These are phyloP conservation scores for Neurospora sp. DNA, from an alignment of 495 filamentous ascomycete species.

Conservation along the genomic window DNA sequence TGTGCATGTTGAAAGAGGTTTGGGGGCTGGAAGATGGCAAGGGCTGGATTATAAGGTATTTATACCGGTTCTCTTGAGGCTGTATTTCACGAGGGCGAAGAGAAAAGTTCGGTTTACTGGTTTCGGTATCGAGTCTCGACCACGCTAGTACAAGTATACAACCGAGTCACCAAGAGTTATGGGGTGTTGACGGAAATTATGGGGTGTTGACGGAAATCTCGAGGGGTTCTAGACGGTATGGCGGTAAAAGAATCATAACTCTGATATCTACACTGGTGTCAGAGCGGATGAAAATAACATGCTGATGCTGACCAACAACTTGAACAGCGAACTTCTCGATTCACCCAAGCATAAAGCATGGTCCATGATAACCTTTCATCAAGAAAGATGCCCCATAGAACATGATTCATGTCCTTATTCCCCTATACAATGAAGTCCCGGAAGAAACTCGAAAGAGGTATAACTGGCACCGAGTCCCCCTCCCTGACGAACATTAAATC, in stretches of 20 bases:
- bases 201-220: too few relatives aligned
- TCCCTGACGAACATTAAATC: too few relatives aligned
- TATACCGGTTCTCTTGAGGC: background rate
- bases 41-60: background rate
- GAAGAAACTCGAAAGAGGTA: background rate
- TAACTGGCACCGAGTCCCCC: background rate
- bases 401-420: background rate
- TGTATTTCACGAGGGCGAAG: too few relatives aligned
- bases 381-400: background rate
- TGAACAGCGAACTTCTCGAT: background rate
- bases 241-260: too few relatives aligned
- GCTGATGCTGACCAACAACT: background rate
- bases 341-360: background rate
- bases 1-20: background rate
- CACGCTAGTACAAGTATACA: too few relatives aligned
- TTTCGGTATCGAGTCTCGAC: background rate
- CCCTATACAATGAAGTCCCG: rapidly evolving
- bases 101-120: too few relatives aligned
- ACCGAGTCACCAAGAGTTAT: too few relatives aligned
- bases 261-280: too few relatives aligned
- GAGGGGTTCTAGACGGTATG: too few relatives aligned
- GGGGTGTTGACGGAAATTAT: too few relatives aligned
- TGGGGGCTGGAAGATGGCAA: too few relatives aligned
- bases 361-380: background rate
- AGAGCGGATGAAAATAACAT: background rate